phyloP scores from a whole-genome alignment of 768 basidiomycete species.

The Paxillus ammoniavirescens region DNA sequence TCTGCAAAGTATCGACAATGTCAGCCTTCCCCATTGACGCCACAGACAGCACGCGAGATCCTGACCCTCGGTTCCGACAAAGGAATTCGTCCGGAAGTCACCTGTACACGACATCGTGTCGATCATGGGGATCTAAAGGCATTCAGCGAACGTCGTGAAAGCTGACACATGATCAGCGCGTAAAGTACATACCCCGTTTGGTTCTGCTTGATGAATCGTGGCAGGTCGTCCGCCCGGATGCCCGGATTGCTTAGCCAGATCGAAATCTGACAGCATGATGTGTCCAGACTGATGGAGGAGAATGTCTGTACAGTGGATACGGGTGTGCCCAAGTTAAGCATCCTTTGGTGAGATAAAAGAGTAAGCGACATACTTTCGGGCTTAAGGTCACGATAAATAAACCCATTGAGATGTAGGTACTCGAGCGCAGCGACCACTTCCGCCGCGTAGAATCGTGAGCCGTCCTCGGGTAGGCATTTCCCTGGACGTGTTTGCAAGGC shows the following conservation, averaged over 20 bases:
- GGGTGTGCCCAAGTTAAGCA: background rate
- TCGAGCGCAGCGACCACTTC: conserved; percentile 97
- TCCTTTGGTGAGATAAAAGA: conserved; percentile 2
- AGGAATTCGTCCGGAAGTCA: conserved; percentile 97
- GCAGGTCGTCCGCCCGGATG: conserved; percentile 85
- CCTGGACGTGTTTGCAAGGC: conserved; percentile 93
- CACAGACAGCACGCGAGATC: conserved; percentile 14
- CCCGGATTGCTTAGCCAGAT: conserved; percentile 93
- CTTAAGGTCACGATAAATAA: conserved; percentile 98
- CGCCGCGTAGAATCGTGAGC: conserved; percentile 95
- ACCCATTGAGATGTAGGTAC: conserved; percentile 98
- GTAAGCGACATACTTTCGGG: conserved; percentile 83
- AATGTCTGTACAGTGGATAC: conserved; percentile 63
- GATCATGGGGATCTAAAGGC: conserved; percentile 77
- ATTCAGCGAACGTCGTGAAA: conserved; percentile 6
- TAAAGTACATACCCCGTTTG: conserved; percentile 72
- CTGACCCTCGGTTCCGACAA: conserved; percentile 97
- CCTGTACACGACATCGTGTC: conserved; percentile 98
- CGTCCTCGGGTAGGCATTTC: conserved; percentile 96
- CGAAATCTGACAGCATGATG: conserved; percentile 99
- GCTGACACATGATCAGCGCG: background rate
- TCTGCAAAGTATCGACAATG: conserved; percentile 47
- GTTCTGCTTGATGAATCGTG: conserved; percentile 79
- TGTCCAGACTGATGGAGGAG: conserved; percentile 96
- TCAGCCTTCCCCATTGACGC: conserved; percentile 1